Conservation (phyloP, 805 yeast species). For the Wickerhamiella hasegawae region DNA sequence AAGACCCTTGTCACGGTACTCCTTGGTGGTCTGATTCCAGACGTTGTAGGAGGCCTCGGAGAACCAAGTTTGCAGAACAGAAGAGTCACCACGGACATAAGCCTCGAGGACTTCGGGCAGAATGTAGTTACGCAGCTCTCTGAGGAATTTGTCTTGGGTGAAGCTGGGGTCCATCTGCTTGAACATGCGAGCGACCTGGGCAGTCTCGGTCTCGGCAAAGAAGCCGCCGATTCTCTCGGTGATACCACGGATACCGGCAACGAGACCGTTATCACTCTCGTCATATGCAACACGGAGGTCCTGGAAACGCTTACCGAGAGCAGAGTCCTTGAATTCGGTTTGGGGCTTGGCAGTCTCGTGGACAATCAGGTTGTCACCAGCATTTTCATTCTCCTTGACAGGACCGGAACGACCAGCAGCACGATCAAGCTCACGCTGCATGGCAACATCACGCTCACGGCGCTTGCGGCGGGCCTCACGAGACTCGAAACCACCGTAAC, state of each 20-base stretch:
- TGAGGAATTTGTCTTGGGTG: constrained; percentile 59
- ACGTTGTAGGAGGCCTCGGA: constrained; percentile 95
- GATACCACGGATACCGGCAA: constrained; percentile 64
- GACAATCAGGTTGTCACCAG: constrained; percentile 68
- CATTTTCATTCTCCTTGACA: constrained; percentile 48
- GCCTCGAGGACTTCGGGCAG: constrained; percentile 94
- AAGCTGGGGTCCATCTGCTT: constrained; percentile 82
- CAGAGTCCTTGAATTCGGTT: constrained; percentile 50
- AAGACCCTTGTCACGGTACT: constrained; percentile 76
- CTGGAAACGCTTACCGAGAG: constrained; percentile 49
- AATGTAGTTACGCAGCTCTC: constrained; percentile 76
- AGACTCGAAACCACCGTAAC: constrained; percentile 84
- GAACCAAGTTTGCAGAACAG: constrained; percentile 73
- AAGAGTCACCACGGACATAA: constrained; percentile 79
- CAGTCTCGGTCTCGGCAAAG: constrained; percentile 92
- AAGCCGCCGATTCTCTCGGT: constrained; percentile 69
- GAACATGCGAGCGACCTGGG: constrained; percentile 76
- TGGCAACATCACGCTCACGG: constrained; percentile 33
- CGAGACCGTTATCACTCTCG: constrained; percentile 84
- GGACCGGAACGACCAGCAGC: constrained; percentile 45
- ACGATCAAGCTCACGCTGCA: constrained; percentile 16
- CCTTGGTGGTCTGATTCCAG: constrained; percentile 85
- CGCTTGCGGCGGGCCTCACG: constrained; percentile 67
- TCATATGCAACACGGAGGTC: constrained; percentile 51
- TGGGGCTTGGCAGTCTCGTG: constrained; percentile 69